phyloP scores from a whole-genome alignment of 75 land plant species.

The Pseudotsuga menziesii region DNA sequence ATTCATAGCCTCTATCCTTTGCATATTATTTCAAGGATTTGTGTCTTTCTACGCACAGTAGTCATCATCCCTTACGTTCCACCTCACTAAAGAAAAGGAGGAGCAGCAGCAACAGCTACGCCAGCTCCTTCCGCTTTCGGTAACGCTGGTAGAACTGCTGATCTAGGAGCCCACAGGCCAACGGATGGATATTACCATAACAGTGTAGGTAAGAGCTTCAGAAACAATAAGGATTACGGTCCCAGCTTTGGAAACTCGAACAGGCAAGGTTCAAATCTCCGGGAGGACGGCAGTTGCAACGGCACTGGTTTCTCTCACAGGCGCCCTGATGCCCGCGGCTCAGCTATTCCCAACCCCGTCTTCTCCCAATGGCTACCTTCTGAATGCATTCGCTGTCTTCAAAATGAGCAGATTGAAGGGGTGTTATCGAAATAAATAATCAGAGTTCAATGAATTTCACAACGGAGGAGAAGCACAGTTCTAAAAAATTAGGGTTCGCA shows the following conservation, averaged over 20 bases:
- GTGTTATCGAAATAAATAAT: too few species aligned
- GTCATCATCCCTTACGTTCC: constrained; percentile 77
- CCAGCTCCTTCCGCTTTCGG: constrained; percentile 4
- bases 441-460: too few species aligned
- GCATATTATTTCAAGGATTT: too few species aligned
- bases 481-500: too few species aligned
- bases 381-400: constrained; percentile 50
- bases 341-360: constrained; percentile 33
- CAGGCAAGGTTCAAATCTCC: constrained; percentile 13
- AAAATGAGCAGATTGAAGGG: constrained; percentile 56
- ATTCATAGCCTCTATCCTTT: too few species aligned
- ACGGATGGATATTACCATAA: constrained; percentile 1
- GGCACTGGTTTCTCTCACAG: not conserved
- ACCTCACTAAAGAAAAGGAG: constrained; percentile 55
- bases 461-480: too few species aligned
- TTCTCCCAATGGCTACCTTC: constrained; percentile 62
- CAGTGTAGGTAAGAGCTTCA: constrained; percentile 5
- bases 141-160: constrained; percentile 2
- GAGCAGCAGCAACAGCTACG: constrained; percentile 3
- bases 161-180: not conserved
- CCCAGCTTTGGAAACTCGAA: constrained; percentile 14
- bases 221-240: constrained; percentile 15
- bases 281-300: constrained; percentile 9
- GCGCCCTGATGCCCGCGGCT: constrained; percentile 12
- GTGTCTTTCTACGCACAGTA: too few species aligned